Base-by-base conservation (phyloP, 805 yeast genomes). In the Kluyveromyces wickerhamii region DNA sequence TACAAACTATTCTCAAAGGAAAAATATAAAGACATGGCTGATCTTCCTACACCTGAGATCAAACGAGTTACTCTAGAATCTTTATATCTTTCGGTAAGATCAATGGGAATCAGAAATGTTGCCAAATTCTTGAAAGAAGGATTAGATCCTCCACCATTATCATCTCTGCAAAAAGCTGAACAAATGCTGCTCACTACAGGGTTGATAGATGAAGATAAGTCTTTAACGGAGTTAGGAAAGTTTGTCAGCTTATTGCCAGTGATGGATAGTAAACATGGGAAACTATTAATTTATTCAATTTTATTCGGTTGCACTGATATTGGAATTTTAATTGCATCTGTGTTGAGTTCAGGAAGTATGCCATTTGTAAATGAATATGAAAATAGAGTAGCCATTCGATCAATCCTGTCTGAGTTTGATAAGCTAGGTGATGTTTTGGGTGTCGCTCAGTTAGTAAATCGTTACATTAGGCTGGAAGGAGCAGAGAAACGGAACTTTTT, bases 31-130 rank as follows among this genome's bases (percentile, higher is more conserved):
- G 54, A 56, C 1, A 81, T 87, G 89, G 60, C 70, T 11, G 64
- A 69, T 2, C 79, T 79, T 44, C 95, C 96, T 1, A 67, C 81
- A 12, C 96, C 98, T 0, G 98, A 89, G 52, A 89, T 89, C 35
- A 75, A 76, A 43, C 66, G 97, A 39, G 77, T 92, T 1, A 77
- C 92, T 21, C 59, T 89, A 21, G 96, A 88, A 45, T 84, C 84
- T 22, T 63, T 89, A 26, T 88, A 84, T 49, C 63, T 89, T 29
- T 75, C 79, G 30, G 94, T 88, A 11, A 87, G 87, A 54, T 71
- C 95, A 0, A 86, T 92, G 92, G 95, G 94, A 0, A 70, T 89
- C 18, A 62, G 65, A 3, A 68, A 82, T 44, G 96, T 87, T 0
- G 67, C 67, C 37, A 68, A 63, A 15, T 92, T 89, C 49, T 65